Conservation (phyloP, 1,139 yeast genomes). For the Sugiyamaella sp. region DNA sequence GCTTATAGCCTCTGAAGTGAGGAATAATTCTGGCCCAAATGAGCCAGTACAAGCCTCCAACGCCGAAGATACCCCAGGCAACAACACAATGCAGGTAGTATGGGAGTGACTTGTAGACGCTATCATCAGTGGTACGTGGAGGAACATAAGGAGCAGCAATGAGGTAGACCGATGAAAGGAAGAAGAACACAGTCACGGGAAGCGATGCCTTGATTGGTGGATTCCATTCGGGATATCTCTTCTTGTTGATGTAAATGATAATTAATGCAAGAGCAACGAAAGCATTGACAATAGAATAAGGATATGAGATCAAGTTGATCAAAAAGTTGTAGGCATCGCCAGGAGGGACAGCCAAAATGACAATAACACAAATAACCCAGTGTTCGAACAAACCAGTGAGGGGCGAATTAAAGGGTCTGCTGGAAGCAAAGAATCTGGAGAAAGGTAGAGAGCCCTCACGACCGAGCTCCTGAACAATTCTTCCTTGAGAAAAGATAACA, state of each 20-base stretch:
- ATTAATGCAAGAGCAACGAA: conserved; percentile 73
- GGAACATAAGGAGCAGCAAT: conserved; percentile 83
- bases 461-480: conserved; percentile 75
- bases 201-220: conserved; percentile 74
- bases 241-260: conserved; percentile 61
- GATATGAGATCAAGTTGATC: conserved; percentile 73
- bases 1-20: conserved; percentile 56
- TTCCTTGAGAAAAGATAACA: conserved; percentile 76
- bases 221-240: conserved; percentile 59
- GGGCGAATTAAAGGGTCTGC: conserved; percentile 58
- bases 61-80: conserved; percentile 74
- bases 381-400: conserved; percentile 59
- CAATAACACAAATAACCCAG: conserved; percentile 54
- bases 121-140: conserved; percentile 61
- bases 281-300: conserved; percentile 70
- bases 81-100: conserved; percentile 84
- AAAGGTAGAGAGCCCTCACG: conserved; percentile 73
- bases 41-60: conserved; percentile 74
- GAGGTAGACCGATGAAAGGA: conserved; percentile 68
- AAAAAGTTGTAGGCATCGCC: conserved; percentile 81
- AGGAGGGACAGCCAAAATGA: conserved; percentile 68
- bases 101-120: conserved; percentile 67
- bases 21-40: conserved; percentile 69
- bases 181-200: conserved; percentile 65
- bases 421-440: conserved; percentile 57